These are phyloP conservation scores for Gautieria morchelliformis DNA, from an alignment of 768 basidiomycete species.

Conservation along the genomic window DNA sequence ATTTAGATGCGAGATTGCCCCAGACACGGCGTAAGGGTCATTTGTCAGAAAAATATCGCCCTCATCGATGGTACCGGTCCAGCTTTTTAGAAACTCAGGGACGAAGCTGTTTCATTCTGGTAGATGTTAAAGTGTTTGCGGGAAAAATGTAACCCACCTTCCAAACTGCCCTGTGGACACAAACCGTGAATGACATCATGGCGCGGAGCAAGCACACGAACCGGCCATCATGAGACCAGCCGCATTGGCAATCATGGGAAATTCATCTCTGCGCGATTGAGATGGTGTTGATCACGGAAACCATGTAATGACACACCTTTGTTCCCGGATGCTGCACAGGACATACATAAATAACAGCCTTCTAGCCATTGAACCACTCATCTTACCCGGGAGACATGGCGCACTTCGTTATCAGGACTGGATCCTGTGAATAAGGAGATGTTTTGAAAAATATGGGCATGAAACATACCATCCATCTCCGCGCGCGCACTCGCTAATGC, in stretches of 20 bases:
- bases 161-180: not conserved
- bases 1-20: conserved; percentile 23
- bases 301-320: not conserved
- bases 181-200: not conserved
- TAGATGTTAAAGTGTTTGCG: not conserved
- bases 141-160: not conserved
- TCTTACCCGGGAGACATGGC: not conserved
- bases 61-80: conserved; percentile 23
- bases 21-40: conserved; percentile 16
- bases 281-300: not conserved
- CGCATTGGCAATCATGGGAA: not conserved
- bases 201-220: not conserved
- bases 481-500: too few species aligned
- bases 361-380: not conserved
- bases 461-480: too few species aligned
- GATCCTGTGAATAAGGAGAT: too few species aligned
- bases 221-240: not conserved
- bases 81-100: conserved; percentile 21
- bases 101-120: conserved; percentile 15
- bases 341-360: not conserved
- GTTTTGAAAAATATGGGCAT: too few species aligned
- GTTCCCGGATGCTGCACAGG: not conserved
- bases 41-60: conserved; percentile 22
- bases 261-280: not conserved
- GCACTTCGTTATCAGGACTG: not conserved